Percentiles rank a stretch among this genome's conserved stretches.
These are phyloP conservation scores for Amylostereum areolatum DNA, from an alignment of 1,284 basidiomycete species.

Conservation along the genomic window DNA sequence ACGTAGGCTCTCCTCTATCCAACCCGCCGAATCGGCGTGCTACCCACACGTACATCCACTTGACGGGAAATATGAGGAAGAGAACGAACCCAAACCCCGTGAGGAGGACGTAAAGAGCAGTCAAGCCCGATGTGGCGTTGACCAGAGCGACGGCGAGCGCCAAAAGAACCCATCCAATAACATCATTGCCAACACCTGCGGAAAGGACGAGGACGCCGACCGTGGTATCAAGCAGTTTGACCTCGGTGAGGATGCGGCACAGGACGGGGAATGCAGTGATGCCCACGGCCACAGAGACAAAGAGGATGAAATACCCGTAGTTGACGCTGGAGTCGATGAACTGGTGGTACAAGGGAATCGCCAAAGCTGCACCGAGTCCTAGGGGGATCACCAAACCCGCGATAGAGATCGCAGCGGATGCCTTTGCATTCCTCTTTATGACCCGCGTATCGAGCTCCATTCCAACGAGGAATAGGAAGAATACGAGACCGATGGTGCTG, in stretches of 20 bases:
- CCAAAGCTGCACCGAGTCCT: slow-evolving; percentile 58
- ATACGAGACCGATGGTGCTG: slow-evolving; percentile 81
- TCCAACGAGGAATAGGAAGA: slow-evolving; percentile 89
- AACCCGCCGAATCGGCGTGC: slow-evolving; percentile 68
- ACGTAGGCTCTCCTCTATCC: slow-evolving; percentile 67
- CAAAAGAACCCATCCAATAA: slow-evolving; percentile 44
- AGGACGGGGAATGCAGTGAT: slow-evolving; percentile 68
- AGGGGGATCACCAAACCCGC: slow-evolving; percentile 62
- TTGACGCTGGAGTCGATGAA: slow-evolving; percentile 48
- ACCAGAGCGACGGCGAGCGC: slow-evolving; percentile 61
- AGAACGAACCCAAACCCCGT: slow-evolving; percentile 50
- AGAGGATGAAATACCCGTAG: slow-evolving; percentile 67
- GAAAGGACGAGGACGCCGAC: slow-evolving; percentile 66
- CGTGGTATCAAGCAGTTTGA: slow-evolving; percentile 47
- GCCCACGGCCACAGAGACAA: slow-evolving; percentile 57
- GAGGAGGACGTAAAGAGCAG: slow-evolving; percentile 60
- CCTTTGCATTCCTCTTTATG: slow-evolving; percentile 41
- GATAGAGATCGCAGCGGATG: slow-evolving; percentile 41
- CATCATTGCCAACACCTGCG: slow-evolving; percentile 69
- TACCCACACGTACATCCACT: slow-evolving; percentile 61
- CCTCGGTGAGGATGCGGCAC: slow-evolving; percentile 50
- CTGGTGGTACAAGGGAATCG: slow-evolving; percentile 55
- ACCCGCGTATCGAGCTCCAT: slow-evolving; percentile 78
- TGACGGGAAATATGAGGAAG: slow-evolving; percentile 61
- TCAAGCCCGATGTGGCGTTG: slow-evolving; percentile 47